Evolutionary conservation across 2,329 filamentous ascomycete species (phyloP).

Genomic region (Nemania abortiva): DNA sequence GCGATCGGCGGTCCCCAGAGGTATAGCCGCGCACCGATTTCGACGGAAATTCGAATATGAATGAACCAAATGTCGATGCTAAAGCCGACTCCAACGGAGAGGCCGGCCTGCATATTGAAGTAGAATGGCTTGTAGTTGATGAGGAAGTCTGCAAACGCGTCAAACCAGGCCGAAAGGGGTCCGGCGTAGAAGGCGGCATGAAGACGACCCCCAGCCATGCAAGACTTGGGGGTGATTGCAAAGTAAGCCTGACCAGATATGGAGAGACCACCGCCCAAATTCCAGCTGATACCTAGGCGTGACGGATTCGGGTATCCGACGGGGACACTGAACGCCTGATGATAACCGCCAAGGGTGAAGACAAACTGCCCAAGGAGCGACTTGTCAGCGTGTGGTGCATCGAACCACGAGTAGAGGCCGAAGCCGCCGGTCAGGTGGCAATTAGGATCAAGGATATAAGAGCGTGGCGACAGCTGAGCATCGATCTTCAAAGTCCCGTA

Average conservation of each 20-base stretch:
- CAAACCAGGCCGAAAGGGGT: slow-evolving; percentile 55
- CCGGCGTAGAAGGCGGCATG: slow-evolving; percentile 47
- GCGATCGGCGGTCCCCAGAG: slow-evolving; percentile 49
- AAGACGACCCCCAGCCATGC: slow-evolving; percentile 58
- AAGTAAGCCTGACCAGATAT: slow-evolving; percentile 59
- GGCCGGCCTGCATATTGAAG: slow-evolving; percentile 49
- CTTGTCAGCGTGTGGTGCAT: slow-evolving; percentile 23
- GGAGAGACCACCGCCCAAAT: slow-evolving; percentile 47
- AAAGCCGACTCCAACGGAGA: slow-evolving; percentile 49
- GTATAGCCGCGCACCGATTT: slow-evolving; percentile 48
- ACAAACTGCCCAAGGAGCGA: slow-evolving; percentile 56
- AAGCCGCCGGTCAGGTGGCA: slow-evolving; percentile 60
- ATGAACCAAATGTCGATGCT: slow-evolving; percentile 49
- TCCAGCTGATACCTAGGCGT: slow-evolving; percentile 54
- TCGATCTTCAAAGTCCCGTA: slow-evolving; percentile 54
- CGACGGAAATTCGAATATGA: slow-evolving; percentile 45
- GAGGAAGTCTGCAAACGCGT: slow-evolving; percentile 56
- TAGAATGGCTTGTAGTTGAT: slow-evolving; percentile 57
- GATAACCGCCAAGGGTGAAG: slow-evolving; percentile 61
- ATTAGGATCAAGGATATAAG: slow-evolving; percentile 54
- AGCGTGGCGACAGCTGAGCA: slow-evolving; percentile 56
- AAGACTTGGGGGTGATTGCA: slow-evolving; percentile 59
- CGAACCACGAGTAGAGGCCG: slow-evolving; percentile 57
- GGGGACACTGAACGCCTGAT: slow-evolving; percentile 53
- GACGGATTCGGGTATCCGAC: slow-evolving; percentile 41